These are phyloP conservation scores for Rhynchosporium agropyri DNA, from an alignment of 2,329 filamentous ascomycete species.

Conservation along the genomic window DNA sequence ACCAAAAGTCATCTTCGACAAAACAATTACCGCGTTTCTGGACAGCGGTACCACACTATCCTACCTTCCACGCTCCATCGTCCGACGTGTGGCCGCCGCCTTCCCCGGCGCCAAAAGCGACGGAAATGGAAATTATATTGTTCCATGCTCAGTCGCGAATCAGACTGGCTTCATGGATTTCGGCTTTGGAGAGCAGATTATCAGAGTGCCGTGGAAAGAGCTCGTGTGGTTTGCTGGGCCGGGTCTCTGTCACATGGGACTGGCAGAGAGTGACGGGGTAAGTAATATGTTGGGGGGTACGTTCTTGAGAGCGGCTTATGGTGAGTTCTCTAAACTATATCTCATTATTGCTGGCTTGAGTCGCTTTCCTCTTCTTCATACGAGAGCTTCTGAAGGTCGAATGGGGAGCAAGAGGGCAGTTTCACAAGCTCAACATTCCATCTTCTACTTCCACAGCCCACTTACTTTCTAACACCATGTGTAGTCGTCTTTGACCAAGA, in stretches of 20 bases:
- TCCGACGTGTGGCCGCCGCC: constrained; percentile 20
- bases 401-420: too few relatives aligned
- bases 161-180: constrained; percentile 27
- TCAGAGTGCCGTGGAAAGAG: constrained; percentile 29
- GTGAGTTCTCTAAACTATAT: constrained; percentile 5
- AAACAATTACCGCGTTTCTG: constrained; percentile 21
- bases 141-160: constrained; percentile 20
- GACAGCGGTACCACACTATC: constrained; percentile 29
- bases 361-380: too few relatives aligned
- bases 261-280: constrained; percentile 11
- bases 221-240: constrained; percentile 26
- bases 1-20: constrained; percentile 1
- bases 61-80: constrained; percentile 23
- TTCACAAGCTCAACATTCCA: too few relatives aligned
- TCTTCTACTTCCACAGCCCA: too few relatives aligned
- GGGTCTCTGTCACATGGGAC: constrained; percentile 16
- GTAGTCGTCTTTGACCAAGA: constrained; percentile 25
- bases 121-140: constrained; percentile 24
- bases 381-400: too few relatives aligned
- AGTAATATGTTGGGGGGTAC: constrained; percentile 23
- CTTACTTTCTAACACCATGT: neutral
- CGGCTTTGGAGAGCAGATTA: constrained; percentile 25
- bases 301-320: constrained; percentile 25
- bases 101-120: constrained; percentile 25
- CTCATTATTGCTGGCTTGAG: neutral